Evolutionary conservation across 73 alveolate genomes (phyloP), one percentile per base, ranked within the genome.

Genomic region (Stentor roeselii): DNA sequence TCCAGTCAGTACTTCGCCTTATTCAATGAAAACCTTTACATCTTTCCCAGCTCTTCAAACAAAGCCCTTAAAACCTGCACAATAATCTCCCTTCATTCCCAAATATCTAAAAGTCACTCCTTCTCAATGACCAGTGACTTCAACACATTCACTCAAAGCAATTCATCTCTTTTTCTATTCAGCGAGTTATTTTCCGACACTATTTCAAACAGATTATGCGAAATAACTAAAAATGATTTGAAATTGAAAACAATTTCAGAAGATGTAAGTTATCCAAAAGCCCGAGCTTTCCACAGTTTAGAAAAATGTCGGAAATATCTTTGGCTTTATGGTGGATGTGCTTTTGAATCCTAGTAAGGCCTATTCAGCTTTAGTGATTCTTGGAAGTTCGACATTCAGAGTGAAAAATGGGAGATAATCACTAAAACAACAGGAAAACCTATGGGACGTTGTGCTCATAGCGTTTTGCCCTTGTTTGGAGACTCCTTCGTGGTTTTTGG

Each of bases 401-500:
- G 34, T 21, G 80, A 67, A 1, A 21, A 21, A n/a, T 67, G 80
- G 67, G 21, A 21, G 30, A 6, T 11, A 50, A 50, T 50, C 67
- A 21, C 67, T 21, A 6, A 6, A 11, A 6, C 67, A 11, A 50
- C 30, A 6, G 6, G 6, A 11, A 21, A 11, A 6, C 67, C 67
- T 50, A 11, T 21, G 6, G 30, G 30, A 11, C 6, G 67, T 11
- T 11, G 67, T 50, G 30, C 6, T 50, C 67, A 50, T 50, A 21
- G 67, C 21, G 21, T 6, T 50, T 50, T 21, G 21, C 6, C 21
- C 21, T 6, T 50, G 6, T 50, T 50, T 50, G 67, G 67, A 50
- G 80, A 67, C 41, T 21, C 80, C 14, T 34, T 21, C 21, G 41
- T 67, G 41, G 34, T 67, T 32, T 67, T 67, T 67, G 80, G 80